Base-by-base conservation (phyloP, 805 yeast species). In the Candida krabiensis region DNA sequence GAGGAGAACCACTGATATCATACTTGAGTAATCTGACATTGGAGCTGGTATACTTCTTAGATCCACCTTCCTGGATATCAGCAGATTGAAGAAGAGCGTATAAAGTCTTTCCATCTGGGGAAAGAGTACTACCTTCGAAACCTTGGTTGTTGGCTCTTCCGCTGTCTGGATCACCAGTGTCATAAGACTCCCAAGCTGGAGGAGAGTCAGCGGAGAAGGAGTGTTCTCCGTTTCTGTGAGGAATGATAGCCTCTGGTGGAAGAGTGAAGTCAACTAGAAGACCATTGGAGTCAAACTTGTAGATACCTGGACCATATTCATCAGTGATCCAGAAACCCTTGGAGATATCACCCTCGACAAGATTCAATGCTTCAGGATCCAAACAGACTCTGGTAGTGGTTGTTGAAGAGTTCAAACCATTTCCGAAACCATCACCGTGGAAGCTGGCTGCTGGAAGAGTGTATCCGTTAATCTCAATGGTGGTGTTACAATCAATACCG, bases 241-340 rank as follows among this genome's bases (percentile, higher is more conserved):
- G 64, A 13, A 58, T 22, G 26, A 58, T 40, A 4, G 64, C 60
- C 17, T 46, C 52, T 25, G 63, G 63, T 9, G 64, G 63, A 12
- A 41, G 36, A 19, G 56, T 48, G 27, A 47, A 59, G 17, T 56
- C 63, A 25, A 48, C 15, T 35, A 60, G 37, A 13, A 38, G 32
- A 33, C 64, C 65, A 16, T 40, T 28, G 11, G 60, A 37, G 40
- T 46, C 46, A 29, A 60, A 60, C 32, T 51, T 53, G 46, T 49
- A 54, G 19, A 57, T 31, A 19, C 52, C 52, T n/a, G 65, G 65
- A 4, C 65, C 65, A 35, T 60, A 60, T 37, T 59, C 65, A 41
- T 60, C 65, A 30, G 58, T 40, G 32, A 60, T 51, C 64, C 64
- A 58, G 41, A 60, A 60, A 2, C 65, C 65, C 28, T 59, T 57